Evolutionary conservation across 2,329 filamentous ascomycete species (phyloP), one percentile per base, ranked within the genome.

Genomic region (Raffaelea ambrosiae): DNA sequence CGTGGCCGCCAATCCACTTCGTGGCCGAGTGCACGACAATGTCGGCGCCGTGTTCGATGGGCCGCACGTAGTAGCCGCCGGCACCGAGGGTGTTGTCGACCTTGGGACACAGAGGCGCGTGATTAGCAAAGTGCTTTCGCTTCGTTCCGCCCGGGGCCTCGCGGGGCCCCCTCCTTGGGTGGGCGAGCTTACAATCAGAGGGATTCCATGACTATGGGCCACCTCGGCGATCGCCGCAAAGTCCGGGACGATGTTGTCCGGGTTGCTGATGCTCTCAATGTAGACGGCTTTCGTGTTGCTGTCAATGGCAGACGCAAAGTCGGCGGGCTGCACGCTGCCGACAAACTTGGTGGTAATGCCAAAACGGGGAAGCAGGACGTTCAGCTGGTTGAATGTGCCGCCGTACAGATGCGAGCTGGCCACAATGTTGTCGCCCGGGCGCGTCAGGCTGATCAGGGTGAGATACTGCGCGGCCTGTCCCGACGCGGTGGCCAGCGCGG

Each of bases 1-100:
- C 90, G 65, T 96, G 90, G 38, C 90, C 90, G 48, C 90, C 90
- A 54, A 96, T 95, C 90, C 90, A 95, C 67, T 95, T 95, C 48
- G 89, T 95, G 11, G 89, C 88, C 31, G 86, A 91, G 74, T 95
- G 89, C 20, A 95, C 87, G 46, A 95, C 84, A 50, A 96, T 95
- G 61, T 95, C 90, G 53, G 86, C 90, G 48, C 90, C 90, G 64
- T 95, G 85, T 18, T 89, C 83, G 59, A 95, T 91, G 35, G 89
- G 90, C 5, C 84, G 81, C 55, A 83, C 72, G 63, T 87, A 93
- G 74, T 86, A 95, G 42, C 90, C 90, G 49, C 90, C 90, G 16
- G 89, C 89, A 41, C 89, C 90, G 58, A 96, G 95, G 9, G 90
- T 95, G 73, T 95, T 95, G 69, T 96, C 90, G 44, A 90, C 85